Evolutionary conservation across 2,329 filamentous ascomycete genomes (phyloP).

Genomic region (Aspergillus clavatus): DNA sequence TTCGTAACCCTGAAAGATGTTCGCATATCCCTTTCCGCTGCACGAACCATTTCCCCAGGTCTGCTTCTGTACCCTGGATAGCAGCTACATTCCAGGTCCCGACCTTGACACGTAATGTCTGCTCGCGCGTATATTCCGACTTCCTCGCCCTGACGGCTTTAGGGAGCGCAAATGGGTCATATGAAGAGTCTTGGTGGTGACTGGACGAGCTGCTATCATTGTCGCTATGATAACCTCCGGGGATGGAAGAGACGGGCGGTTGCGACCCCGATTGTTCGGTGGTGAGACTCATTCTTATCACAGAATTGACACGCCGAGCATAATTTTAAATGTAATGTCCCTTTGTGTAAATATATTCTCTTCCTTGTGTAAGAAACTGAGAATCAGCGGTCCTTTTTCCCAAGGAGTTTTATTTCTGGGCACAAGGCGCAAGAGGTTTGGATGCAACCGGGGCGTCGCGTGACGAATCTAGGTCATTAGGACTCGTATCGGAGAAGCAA

Average conservation of each 20-base stretch:
- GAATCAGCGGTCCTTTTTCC: not conserved
- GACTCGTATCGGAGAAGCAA: slow-evolving; percentile 4
- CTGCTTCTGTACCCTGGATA: slow-evolving; percentile 77
- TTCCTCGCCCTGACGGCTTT: slow-evolving; percentile 65
- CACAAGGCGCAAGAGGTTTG: slow-evolving; percentile 6
- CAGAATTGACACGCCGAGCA: not conserved
- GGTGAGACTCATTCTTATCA: not conserved
- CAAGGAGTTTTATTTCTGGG: not conserved
- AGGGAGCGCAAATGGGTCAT: slow-evolving; percentile 44
- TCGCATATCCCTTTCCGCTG: slow-evolving; percentile 66
- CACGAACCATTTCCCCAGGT: slow-evolving; percentile 85
- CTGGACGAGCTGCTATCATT: slow-evolving; percentile 13
- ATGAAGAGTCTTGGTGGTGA: slow-evolving; percentile 10
- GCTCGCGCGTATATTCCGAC: slow-evolving; percentile 71
- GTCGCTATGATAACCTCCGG: slow-evolving; percentile 12
- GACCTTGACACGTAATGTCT: slow-evolving; percentile 76
- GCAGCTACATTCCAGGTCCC: slow-evolving; percentile 94
- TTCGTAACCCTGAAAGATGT: slow-evolving; percentile 52
- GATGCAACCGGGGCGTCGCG: slow-evolving; percentile 3
- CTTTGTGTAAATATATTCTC: not conserved
- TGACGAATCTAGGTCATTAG: slow-evolving; percentile 11
- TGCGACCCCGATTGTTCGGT: not conserved
- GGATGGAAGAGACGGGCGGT: not conserved
- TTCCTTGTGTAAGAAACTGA: not conserved
- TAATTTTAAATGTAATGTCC: not conserved